Evolutionary conservation across 2,329 filamentous ascomycete species (phyloP), one percentile per base, ranked within the genome.

Genomic region (Trichoderma pleuroti): DNA sequence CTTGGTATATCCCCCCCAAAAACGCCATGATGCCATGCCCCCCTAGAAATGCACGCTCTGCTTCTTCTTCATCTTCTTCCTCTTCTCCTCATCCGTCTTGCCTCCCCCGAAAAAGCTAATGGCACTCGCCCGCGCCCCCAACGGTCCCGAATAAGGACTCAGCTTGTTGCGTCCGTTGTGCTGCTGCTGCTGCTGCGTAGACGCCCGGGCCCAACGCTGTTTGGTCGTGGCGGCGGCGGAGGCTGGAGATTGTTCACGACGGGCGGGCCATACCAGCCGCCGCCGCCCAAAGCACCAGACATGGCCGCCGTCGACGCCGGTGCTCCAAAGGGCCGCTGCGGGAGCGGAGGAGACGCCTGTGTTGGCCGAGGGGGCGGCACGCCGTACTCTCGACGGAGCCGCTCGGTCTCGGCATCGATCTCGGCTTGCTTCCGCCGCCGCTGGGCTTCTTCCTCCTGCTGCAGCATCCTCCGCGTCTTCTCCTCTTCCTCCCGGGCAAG

Each of bases 361-460:
- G 70, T 62, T 24, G 72, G 63, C 64, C 70, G n/a, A 76, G 86
- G 84, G 0, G 84, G 84, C 64, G 85, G 80, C 59, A 88, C 83
- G 61, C 92, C 92, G 75, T 93, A 94, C 75, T 91, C 80, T 74
- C 84, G 87, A 26, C 88, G 84, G 42, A 99, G 83, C 1, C 94
- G 86, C 78, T 96, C 93, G 0, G 96, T 98, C 82, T 99, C 95
- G 72, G 86, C 87, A 24, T 94, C 90, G 1, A 94, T 82, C 74
- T 88, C 87, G 11, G 85, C 87, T 36, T 90, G 86, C 71, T 84
- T 83, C 36, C 80, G 81, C 30, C 81, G 85, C 8, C 73, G 76
- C 0, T 83, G 85, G 74, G 92, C 90, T 70, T 85, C 86, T 30
- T 91, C 88, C 76, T 94, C 91, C 56, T 86, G 83, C 62, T 91